Conservation (phyloP, 768 basidiomycete species). For the Saitozyma podzolica region DNA sequence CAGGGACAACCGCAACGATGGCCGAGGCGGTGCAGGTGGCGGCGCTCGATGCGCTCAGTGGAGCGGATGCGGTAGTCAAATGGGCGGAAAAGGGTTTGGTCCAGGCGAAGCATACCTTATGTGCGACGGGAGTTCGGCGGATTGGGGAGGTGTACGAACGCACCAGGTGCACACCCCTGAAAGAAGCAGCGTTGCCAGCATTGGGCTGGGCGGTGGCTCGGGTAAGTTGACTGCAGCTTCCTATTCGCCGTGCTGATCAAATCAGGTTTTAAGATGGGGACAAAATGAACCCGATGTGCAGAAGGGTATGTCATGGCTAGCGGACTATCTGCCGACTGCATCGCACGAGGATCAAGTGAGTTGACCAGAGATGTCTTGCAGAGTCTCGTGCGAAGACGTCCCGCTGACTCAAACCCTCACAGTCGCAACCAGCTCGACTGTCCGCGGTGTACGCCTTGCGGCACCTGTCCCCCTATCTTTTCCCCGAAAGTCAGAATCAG, state of each 20-base stretch:
- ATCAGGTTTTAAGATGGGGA: too few species aligned
- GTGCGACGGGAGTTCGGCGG: too few species aligned
- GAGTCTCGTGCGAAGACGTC: too few species aligned
- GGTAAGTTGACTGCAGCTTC: background rate
- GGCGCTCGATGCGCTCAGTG: constrained; percentile 19
- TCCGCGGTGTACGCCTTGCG: constrained; percentile 23
- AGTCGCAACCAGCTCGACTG: constrained; percentile 37
- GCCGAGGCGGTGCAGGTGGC: constrained; percentile 13
- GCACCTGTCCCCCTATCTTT: constrained; percentile 16
- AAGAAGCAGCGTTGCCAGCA: constrained; percentile 33
- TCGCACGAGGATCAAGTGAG: constrained; percentile 23
- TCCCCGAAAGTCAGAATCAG: background rate
- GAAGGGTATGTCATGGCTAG: too few species aligned
- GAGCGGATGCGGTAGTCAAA: background rate
- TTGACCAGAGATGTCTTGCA: background rate
- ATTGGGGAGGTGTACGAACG: too few species aligned
- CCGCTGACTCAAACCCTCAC: background rate
- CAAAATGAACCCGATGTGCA: too few species aligned
- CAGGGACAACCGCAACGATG: background rate
- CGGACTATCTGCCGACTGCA: background rate
- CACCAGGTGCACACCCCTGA: constrained; percentile 25
- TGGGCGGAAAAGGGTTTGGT: background rate
- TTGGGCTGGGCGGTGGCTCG: constrained; percentile 21
- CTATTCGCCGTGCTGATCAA: too few species aligned
- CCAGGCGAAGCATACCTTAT: background rate